A percentile compares a stretch with the other conserved stretches of the same genome.
Evolutionary conservation across 805 yeast genomes (phyloP).

Genomic region (Citeromyces nyonsensis): DNA sequence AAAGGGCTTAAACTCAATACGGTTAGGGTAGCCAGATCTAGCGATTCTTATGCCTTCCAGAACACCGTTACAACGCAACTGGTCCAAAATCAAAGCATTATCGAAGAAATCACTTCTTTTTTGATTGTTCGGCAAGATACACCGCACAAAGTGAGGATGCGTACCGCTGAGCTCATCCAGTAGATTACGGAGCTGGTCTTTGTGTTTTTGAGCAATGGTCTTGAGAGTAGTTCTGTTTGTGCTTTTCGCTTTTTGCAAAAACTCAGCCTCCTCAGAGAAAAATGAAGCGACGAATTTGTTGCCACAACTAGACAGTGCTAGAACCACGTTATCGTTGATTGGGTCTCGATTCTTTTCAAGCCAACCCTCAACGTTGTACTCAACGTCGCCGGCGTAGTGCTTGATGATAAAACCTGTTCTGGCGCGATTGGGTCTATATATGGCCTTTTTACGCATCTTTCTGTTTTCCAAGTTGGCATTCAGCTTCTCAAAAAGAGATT

Average conservation of each 20-base stretch:
- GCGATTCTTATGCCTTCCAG: conserved; percentile 95
- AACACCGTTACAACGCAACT: conserved; percentile 93
- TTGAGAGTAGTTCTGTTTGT: conserved; percentile 26
- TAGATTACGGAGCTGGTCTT: conserved; percentile 61
- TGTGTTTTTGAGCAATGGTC: conserved; percentile 82
- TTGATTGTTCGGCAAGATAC: conserved; percentile 78
- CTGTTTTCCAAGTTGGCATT: conserved; percentile 44
- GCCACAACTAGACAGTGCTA: conserved; percentile 32
- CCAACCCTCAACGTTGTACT: conserved; percentile 87
- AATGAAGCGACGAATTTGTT: conserved; percentile 40
- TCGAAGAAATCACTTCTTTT: conserved; percentile 63
- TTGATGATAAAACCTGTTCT: conserved; percentile 68
- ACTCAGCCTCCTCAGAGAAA: conserved; percentile 23
- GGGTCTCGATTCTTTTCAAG: conserved; percentile 91
- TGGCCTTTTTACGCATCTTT: conserved; percentile 6
- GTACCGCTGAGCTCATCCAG: conserved; percentile 65
- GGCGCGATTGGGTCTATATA: conserved; percentile 61
- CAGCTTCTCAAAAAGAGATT: conserved; percentile 69
- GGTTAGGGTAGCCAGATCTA: conserved; percentile 91
- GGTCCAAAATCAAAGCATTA: conserved; percentile 67
- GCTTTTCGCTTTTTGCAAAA: conserved; percentile 6
- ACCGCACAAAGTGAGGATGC: conserved; percentile 93
- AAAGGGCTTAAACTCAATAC: conserved; percentile 75
- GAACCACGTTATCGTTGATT: conserved; percentile 57
- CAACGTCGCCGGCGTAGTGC: conserved; percentile 96